phyloP scores from a whole-genome alignment of 805 yeast genomes.

The Yarrowia sp. region DNA sequence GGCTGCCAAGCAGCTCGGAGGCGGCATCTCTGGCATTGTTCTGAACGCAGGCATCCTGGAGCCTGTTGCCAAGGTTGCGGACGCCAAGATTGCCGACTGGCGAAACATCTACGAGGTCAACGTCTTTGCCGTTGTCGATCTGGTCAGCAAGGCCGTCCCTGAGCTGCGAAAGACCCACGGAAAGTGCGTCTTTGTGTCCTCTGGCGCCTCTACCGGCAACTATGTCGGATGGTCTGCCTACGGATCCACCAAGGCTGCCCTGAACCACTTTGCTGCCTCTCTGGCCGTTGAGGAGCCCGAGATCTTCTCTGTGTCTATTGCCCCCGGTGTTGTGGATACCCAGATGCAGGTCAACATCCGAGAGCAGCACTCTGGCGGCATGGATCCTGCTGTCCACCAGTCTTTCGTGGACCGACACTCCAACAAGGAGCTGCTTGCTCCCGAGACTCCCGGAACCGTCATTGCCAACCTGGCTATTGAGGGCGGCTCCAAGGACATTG shows the following conservation, averaged over 20 bases:
- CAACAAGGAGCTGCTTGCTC: slow-evolving; percentile 57
- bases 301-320: slow-evolving; percentile 66
- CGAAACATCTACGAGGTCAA: slow-evolving; percentile 67
- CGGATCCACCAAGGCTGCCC: slow-evolving; percentile 87
- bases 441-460: slow-evolving; percentile 69
- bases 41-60: slow-evolving; percentile 76
- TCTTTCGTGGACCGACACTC: slow-evolving; percentile 64
- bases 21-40: slow-evolving; percentile 53
- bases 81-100: slow-evolving; percentile 61
- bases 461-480: slow-evolving; percentile 62
- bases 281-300: slow-evolving; percentile 66
- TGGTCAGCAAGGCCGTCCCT: slow-evolving; percentile 56
- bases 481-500: slow-evolving; percentile 56
- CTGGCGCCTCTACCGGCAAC: slow-evolving; percentile 75
- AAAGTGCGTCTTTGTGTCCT: slow-evolving; percentile 72
- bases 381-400: slow-evolving; percentile 59
- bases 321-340: slow-evolving; percentile 95
- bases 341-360: slow-evolving; percentile 82
- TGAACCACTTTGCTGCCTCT: slow-evolving; percentile 70
- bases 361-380: slow-evolving; percentile 52
- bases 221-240: slow-evolving; percentile 86
- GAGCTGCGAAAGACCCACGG: slow-evolving; percentile 57
- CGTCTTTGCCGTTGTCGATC: slow-evolving; percentile 67
- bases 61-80: slow-evolving; percentile 59
- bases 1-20: slow-evolving; percentile 47